These are phyloP conservation scores for Picochlorum sp. DNA, from an alignment of 139 green algal genomes.

Conservation along the genomic window DNA sequence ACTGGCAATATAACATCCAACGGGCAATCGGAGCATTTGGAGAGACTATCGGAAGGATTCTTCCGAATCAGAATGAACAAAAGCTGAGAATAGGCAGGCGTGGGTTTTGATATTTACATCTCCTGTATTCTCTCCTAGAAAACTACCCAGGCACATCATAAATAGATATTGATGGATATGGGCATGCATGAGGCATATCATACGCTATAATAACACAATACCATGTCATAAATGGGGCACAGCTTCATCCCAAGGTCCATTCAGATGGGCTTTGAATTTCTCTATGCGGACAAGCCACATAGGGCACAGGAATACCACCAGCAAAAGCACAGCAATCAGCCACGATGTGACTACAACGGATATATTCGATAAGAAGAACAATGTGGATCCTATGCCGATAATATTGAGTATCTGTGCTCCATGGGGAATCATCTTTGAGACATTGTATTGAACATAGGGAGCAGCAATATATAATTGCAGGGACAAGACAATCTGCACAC, in stretches of 20 bases:
- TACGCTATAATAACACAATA: too few species aligned
- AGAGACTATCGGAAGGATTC: too few species aligned
- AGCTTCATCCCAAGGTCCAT: constrained; percentile 79
- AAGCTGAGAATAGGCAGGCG: too few species aligned
- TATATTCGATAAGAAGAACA: constrained; percentile 13
- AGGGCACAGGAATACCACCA: constrained; percentile 60
- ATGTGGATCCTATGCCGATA: neutral
- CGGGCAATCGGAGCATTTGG: too few species aligned
- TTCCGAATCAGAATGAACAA: too few species aligned
- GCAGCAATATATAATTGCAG: constrained; percentile 70
- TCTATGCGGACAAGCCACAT: constrained; percentile 74
- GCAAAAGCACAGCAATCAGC: constrained; percentile 16
- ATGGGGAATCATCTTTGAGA: constrained; percentile 22
- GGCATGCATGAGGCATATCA: too few species aligned
- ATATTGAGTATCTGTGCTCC: constrained; percentile 16
- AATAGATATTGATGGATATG: too few species aligned
- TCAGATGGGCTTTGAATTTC: constrained; percentile 88
- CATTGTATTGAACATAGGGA: constrained; percentile 58
- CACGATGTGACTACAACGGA: constrained; percentile 28
- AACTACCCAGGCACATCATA: too few species aligned
- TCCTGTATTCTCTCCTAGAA: too few species aligned
- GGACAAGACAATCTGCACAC: constrained; percentile 66
- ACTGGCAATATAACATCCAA: too few species aligned
- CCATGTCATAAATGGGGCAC: constrained; percentile 30
- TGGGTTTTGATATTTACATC: too few species aligned